Evolutionary conservation across 2,329 filamentous ascomycete species (phyloP).

Genomic region (Ophiostoma montium): DNA sequence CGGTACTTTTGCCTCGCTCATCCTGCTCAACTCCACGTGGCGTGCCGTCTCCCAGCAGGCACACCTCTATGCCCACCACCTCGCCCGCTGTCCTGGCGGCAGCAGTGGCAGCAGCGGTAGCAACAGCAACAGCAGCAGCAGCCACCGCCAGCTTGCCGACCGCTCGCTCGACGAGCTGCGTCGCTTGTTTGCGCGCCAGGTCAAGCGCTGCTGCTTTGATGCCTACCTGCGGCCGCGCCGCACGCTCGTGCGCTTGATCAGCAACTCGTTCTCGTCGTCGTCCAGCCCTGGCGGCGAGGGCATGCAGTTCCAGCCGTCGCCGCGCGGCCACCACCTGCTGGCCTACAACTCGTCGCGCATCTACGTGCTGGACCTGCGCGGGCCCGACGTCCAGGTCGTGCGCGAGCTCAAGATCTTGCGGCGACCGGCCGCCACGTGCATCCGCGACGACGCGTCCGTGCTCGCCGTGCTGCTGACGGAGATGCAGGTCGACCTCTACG

Average conservation of each 20-base stretch:
- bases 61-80: slow-evolving; percentile 48
- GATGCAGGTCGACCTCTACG: slow-evolving; percentile 78
- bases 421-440: slow-evolving; percentile 60
- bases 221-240: slow-evolving; percentile 56
- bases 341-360: slow-evolving; percentile 79
- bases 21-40: slow-evolving; percentile 53
- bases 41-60: slow-evolving; percentile 47
- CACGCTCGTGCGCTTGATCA: slow-evolving; percentile 67
- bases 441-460: slow-evolving; percentile 62
- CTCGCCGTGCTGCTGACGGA: slow-evolving; percentile 70
- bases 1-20: slow-evolving; percentile 51
- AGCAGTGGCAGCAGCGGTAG: slow-evolving; percentile 27
- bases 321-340: slow-evolving; percentile 58
- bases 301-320: slow-evolving; percentile 70
- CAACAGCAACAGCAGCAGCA: slow-evolving; percentile 27
- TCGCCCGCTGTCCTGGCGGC: slow-evolving; percentile 42
- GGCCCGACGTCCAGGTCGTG: slow-evolving; percentile 46
- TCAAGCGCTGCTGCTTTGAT: slow-evolving; percentile 65
- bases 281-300: slow-evolving; percentile 73
- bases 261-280: slow-evolving; percentile 70
- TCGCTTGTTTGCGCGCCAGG: slow-evolving; percentile 51
- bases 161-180: slow-evolving; percentile 41
- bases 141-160: slow-evolving; percentile 28
- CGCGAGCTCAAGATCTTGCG: slow-evolving; percentile 70
- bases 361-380: slow-evolving; percentile 58